Evolutionary conservation across 2,329 filamentous ascomycete genomes (phyloP).

Genomic region (Fusarium foetens): DNA sequence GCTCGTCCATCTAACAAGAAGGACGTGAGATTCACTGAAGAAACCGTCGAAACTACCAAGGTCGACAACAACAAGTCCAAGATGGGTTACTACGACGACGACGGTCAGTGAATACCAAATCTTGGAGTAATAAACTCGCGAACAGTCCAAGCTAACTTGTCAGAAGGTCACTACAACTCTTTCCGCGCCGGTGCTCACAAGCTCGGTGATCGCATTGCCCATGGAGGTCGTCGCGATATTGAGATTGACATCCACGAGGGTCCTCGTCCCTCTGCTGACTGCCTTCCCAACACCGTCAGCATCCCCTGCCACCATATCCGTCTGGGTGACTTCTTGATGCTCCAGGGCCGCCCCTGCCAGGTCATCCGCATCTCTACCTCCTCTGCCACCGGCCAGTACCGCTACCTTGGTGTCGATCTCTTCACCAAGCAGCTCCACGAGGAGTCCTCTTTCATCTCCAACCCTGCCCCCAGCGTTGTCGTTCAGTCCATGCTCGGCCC

Average conservation of each 20-base stretch:
- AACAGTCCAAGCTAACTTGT: constrained; percentile 37
- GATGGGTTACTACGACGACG: constrained; percentile 74
- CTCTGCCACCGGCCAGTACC: constrained; percentile 97
- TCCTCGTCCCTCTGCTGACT: constrained; percentile 19
- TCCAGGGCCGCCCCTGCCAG: constrained; percentile 99
- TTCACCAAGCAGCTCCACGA: constrained; percentile 99
- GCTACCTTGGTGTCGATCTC: constrained; percentile 99
- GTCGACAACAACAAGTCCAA: constrained; percentile 59
- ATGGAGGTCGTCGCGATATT: constrained; percentile 56
- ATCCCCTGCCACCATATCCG: constrained; percentile 99
- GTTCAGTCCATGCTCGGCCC: constrained; percentile 99
- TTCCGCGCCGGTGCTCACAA: constrained; percentile 67
- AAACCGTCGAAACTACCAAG: constrained; percentile 69
- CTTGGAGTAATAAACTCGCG: neutral
- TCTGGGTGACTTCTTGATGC: constrained; percentile 97
- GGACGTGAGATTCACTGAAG: constrained; percentile 70
- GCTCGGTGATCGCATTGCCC: constrained; percentile 64
- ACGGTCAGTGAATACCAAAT: constrained; percentile 57
- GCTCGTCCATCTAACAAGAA: constrained; percentile 61
- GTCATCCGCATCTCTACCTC: constrained; percentile 99
- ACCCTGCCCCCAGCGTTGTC: constrained; percentile 94
- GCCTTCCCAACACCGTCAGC: constrained; percentile 84
- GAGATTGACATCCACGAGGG: constrained; percentile 56
- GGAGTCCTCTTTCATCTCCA: constrained; percentile 97
- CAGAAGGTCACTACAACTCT: constrained; percentile 67